A percentile compares a stretch with the other conserved stretches of the same genome.
phyloP scores from a whole-genome alignment of 1,139 yeast species.

The Candida sp. region DNA sequence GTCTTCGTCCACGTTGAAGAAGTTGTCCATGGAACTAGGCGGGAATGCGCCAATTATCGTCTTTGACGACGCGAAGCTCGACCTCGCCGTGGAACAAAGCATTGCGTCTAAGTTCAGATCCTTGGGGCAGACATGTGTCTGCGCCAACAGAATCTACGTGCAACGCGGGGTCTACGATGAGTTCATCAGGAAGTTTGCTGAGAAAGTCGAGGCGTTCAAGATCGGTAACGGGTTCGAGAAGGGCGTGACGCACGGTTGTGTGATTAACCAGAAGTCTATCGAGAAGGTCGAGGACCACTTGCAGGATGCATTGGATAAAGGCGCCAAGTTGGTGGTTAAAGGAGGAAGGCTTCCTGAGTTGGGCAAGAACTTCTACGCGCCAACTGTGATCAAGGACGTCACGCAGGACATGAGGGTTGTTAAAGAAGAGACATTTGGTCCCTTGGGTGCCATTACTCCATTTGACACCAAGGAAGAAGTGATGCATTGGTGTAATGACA shows the following conservation, averaged over 20 bases:
- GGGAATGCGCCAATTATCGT: constrained; percentile 57
- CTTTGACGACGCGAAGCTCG: constrained; percentile 52
- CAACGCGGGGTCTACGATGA: constrained; percentile 72
- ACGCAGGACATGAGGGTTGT: constrained; percentile 43
- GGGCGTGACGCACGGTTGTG: constrained; percentile 50
- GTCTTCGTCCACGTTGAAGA: constrained; percentile 49
- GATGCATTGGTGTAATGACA: constrained; percentile 38
- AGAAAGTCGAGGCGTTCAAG: constrained; percentile 34
- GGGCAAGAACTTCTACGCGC: constrained; percentile 44
- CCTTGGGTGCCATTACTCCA: constrained; percentile 46
- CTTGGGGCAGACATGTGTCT: constrained; percentile 92
- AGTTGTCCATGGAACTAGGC: constrained; percentile 55
- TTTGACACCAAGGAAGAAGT: constrained; percentile 47
- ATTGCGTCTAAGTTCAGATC: constrained; percentile 64
- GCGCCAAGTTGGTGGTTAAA: constrained; percentile 46
- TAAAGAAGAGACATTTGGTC: constrained; percentile 52
- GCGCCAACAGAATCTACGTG: constrained; percentile 83
- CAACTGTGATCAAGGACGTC: constrained; percentile 44
- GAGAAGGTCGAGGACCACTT: constrained; percentile 44
- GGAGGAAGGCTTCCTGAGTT: constrained; percentile 45
- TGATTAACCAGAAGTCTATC: constrained; percentile 44
- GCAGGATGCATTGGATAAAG: constrained; percentile 44
- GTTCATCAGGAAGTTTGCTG: constrained; percentile 40
- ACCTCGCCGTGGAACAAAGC: constrained; percentile 51
- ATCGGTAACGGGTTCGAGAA: constrained; percentile 48